Evolutionary conservation across 2,329 filamentous ascomycete genomes (phyloP), one percentile per base, ranked within the genome.

Genomic region (Trichoderma atrobrunneum): DNA sequence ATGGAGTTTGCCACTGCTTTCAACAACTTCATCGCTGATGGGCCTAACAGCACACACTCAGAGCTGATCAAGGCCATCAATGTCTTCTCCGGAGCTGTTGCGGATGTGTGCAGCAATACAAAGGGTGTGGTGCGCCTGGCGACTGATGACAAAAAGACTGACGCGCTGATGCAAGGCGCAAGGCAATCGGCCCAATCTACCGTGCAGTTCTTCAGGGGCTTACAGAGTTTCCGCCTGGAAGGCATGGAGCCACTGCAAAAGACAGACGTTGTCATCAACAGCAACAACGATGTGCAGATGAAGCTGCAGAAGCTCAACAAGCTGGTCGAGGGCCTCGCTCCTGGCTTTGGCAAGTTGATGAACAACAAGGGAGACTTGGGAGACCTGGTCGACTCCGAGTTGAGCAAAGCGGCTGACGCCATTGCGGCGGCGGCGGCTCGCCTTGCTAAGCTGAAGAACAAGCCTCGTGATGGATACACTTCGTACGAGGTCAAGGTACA

Each of bases 1-100:
- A 98, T 97, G 82, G 96, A 99, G 80, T 99, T 99, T 82, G 96
- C 95, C 1, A 98, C 95, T 0, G 92, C 96, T 0, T 99, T 98
- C 87, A 99, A 98, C 85, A 97, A 97, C 82, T 98, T 97, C 81
- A 97, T 99, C 77, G 96, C 95, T 8, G 96, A 99, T 79, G 96
- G 96, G 0, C 95, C 95, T 6, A 97, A 95, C 81, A 94, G 93
- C 79, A 91, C 91, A 11, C 94, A 98, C 78, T 89, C 92, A 2
- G 95, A 97, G 73, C 92, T 99, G 73, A 98, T 98, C 82, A 94
- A 94, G 80, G 93, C 94, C 0, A 93, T 97, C 77, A 96, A 94
- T 78, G 89, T 94, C 67, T 98, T 98, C 82, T 88, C 96, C 1
- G 93, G 95, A 24, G 93, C 96, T 4, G 90, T 98, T 74, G 93